Evolutionary conservation across 371 early-diverging fungal species (phyloP), one percentile per base, ranked within the genome.

Genomic region (Blakeslea trispora): DNA sequence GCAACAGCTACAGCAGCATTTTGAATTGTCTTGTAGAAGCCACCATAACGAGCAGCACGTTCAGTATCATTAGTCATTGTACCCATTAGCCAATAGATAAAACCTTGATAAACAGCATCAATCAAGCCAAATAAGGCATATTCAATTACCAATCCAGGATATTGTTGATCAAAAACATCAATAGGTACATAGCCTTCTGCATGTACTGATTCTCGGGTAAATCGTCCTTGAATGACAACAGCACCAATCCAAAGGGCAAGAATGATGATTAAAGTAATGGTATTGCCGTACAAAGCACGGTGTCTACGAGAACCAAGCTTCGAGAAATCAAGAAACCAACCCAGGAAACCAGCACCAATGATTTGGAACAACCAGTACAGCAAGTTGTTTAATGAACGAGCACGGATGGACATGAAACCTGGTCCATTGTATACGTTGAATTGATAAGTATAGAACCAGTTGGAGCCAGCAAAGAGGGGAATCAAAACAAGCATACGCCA

Each of bases 1-100:
- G 83, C 73, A 53, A 88, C 64, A 52, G 90, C 91, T 41, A 73
- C 81, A 31, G 84, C 85, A 31, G 83, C 79, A 47, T 86, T 86
- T 74, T 92, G 91, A 60, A 90, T 82, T 35, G 87, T 88, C 81
- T 92, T 92, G 85, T 92, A 92, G 79, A 85, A 91, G 7, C 91
- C 91, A 57, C 86, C 87, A 57, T 87, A 91, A 49, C 88, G 77
- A 15, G 91, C 82, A 48, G 87, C 73, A 56, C 79, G 74, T 54
- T 81, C 84, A 67, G 80, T 81, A 66, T 89, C 84, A 66, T 86
- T 87, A 8, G 84, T 79, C 68, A 90, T 69, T 17, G 88, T 79
- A 24, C 89, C 89, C 69, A 88, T 81, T 40, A 88, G 56, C 88
- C 89, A 88, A 78, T 89, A 87, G 43, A 79, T 76, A 45, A 81